Evolutionary conservation across 768 basidiomycete genomes (phyloP), one percentile per base, ranked within the genome.

Genomic region (Dentipellis fragilis): DNA sequence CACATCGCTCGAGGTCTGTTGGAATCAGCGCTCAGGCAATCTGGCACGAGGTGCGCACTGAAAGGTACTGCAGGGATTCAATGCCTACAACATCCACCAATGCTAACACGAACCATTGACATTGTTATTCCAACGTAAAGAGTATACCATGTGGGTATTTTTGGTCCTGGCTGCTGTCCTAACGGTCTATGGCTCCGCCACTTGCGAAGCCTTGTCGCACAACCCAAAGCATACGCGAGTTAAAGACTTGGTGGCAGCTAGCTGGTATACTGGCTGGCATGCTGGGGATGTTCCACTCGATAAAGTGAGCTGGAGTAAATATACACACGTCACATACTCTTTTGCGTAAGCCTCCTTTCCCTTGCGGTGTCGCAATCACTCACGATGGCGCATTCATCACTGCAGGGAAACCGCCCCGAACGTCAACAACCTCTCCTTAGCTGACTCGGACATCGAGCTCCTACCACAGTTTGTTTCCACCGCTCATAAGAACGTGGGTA

Each of bases 251-350:
- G 68, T 83, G 14, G 74, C 79, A 2, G 69, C 78, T 36, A 75
- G 76, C 3, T 84, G 80, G 80, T 81, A 76, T 59, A 71, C 82
- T 11, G 74, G 72, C 17, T 83, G 80, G 79, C 69, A 75, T 54
- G 69, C 68, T 4, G 53, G 58, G 22, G 59, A 71, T 51, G 71
- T 75, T 58, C 65, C 79, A 8, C 72, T 79, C 3, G 62, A 62
- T 40, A 64, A 70, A 10, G 71, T 84, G 55, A 73, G 76, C 22
- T 84, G 81, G 82, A 56, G 66, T 29, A 80, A 80, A 62, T 84
- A 81, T 62, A 78, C 70, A 49, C 66, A 78, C 49, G 62, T 84
- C 68, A 76, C 73, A 23, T 85, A 83, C 66, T 75, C 82, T 40
- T 84, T 85, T 60, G 83, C 75, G 83, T 84, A 60, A 70, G 79